Percentiles rank a stretch among this genome's conserved stretches.
These are phyloP conservation scores for Lipomyces kockii DNA, from an alignment of 805 yeast genomes.

Conservation along the genomic window DNA sequence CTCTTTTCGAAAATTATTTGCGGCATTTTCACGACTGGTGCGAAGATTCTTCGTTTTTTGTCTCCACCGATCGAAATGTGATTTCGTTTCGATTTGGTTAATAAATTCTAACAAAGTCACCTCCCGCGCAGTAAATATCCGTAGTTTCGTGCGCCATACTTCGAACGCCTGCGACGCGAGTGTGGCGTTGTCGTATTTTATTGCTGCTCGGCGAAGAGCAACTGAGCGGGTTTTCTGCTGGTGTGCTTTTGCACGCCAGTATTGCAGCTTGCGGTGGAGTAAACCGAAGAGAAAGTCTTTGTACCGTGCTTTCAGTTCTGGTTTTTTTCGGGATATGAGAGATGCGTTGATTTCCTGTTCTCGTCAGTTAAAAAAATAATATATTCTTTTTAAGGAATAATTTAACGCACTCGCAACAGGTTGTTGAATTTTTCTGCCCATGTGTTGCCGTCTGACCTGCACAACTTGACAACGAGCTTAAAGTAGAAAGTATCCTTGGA, in stretches of 20 bases:
- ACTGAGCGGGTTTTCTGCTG: not conserved
- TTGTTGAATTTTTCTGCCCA: conserved; percentile 34
- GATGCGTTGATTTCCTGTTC: conserved; percentile 20
- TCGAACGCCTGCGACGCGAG: conserved; percentile 22
- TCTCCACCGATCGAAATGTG: conserved; percentile 10
- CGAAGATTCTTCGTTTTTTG: not conserved
- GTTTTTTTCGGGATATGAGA: conserved; percentile 14
- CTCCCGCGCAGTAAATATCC: conserved; percentile 10
- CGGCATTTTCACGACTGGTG: conserved; percentile 3
- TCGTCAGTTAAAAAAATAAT: too few species aligned
- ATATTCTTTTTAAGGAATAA: too few species aligned
- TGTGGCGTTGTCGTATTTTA: conserved; percentile 25
- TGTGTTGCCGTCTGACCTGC: conserved; percentile 24
- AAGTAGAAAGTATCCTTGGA: conserved; percentile 29
- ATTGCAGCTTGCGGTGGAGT: conserved; percentile 14
- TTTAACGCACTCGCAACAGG: conserved; percentile 16
- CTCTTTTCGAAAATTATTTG: not conserved
- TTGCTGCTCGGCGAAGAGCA: conserved; percentile 20
- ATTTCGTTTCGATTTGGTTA: not conserved
- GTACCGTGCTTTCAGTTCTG: conserved; percentile 25
- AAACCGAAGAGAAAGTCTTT: conserved; percentile 7
- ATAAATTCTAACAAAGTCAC: not conserved
- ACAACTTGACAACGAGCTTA: conserved; percentile 29
- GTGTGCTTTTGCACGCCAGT: conserved; percentile 19
- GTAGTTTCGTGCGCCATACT: conserved; percentile 22